Percentiles rank a stretch among this genome's conserved stretches.
phyloP scores from a whole-genome alignment of 495 filamentous ascomycete genomes.

The Polyplosphaeria fusca region DNA sequence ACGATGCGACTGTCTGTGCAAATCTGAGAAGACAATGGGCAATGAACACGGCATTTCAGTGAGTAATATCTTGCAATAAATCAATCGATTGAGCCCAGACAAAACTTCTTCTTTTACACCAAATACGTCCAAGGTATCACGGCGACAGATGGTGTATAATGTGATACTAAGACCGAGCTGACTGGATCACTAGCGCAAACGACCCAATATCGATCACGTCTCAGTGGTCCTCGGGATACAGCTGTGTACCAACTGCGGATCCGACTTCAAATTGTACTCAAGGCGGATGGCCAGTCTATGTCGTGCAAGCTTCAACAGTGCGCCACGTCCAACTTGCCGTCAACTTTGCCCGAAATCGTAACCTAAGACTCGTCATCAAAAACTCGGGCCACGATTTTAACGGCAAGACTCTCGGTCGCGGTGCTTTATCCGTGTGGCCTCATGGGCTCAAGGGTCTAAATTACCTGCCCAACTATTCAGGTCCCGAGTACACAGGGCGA shows the following conservation, averaged over 20 bases:
- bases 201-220: constrained; percentile 19
- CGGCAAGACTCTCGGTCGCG: constrained; percentile 50
- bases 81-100: background rate
- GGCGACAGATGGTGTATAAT: background rate
- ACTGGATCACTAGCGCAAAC: constrained; percentile 1
- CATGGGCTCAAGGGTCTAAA: constrained; percentile 47
- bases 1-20: constrained; percentile 13
- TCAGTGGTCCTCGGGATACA: constrained; percentile 17
- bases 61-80: constrained; percentile 5
- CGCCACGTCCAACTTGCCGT: constrained; percentile 26
- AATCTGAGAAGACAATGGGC: constrained; percentile 13
- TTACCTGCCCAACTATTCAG: constrained; percentile 38
- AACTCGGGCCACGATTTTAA: constrained; percentile 55
- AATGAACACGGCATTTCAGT: constrained; percentile 11
- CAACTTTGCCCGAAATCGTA: constrained; percentile 28
- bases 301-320: constrained; percentile 23
- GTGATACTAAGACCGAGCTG: background rate
- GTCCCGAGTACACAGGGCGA: constrained; percentile 16
- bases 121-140: too few species aligned
- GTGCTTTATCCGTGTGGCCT: constrained; percentile 48
- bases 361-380: constrained; percentile 33
- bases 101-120: background rate
- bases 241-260: constrained; percentile 16
- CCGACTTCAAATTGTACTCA: constrained; percentile 19
- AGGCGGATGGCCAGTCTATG: constrained; percentile 26